phyloP scores from a whole-genome alignment of 163 green algal species.

The Trebouxia gelatinosa region DNA sequence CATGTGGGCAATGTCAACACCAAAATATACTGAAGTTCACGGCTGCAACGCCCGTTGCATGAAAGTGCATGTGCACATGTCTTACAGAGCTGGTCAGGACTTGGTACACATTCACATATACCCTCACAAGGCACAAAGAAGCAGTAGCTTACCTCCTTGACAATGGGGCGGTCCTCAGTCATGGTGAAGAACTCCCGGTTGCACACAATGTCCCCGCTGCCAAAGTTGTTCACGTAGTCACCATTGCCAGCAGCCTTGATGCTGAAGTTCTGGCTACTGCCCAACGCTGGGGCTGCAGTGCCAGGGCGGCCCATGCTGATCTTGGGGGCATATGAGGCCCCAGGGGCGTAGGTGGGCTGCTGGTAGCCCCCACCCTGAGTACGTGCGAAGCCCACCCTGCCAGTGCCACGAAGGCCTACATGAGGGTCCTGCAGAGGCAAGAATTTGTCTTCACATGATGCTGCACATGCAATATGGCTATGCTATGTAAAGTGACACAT shows the following conservation, averaged over 20 bases:
- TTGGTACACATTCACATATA: no score
- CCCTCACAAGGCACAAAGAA: background rate
- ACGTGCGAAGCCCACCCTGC: constrained; percentile 9
- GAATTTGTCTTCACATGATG: no score
- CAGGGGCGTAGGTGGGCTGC: constrained; percentile 19
- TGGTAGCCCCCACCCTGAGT: constrained; percentile 14
- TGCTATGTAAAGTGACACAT: no score
- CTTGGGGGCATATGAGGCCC: constrained; percentile 19
- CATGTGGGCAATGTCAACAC: no score
- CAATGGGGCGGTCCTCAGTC: constrained; percentile 29
- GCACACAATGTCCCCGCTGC: constrained; percentile 23
- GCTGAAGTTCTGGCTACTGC: constrained; percentile 24
- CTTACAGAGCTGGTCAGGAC: no score
- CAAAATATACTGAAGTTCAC: no score
- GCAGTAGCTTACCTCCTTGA: constrained; percentile 23
- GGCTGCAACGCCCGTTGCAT: no score
- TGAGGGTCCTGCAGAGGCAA: constrained; percentile 30
- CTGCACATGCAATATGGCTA: no score
- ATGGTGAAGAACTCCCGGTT: constrained; percentile 32
- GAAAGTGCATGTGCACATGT: no score
- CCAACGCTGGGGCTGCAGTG: background rate
- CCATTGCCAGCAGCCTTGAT: constrained; percentile 26
- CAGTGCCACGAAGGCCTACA: constrained; percentile 10
- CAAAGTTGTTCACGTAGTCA: constrained; percentile 29
- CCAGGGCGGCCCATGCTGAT: constrained; percentile 12